phyloP scores from a whole-genome alignment of 1,139 yeast genomes.

The Saccharomyces hybrid region DNA sequence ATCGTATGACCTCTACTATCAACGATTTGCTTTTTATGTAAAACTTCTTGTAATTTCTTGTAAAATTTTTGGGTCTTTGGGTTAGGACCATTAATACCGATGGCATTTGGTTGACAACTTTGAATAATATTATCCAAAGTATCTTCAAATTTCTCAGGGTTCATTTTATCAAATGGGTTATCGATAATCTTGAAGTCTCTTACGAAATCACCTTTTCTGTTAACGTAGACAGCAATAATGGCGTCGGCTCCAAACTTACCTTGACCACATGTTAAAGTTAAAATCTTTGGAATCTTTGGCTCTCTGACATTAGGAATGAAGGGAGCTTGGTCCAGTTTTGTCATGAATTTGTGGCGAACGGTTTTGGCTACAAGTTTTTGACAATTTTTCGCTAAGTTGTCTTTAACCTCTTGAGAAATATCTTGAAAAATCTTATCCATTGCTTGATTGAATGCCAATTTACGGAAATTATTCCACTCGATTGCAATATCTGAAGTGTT shows the following conservation, averaged over 20 bases:
- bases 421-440: slow-evolving; percentile 60
- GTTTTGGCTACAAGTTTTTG: slow-evolving; percentile 62
- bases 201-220: slow-evolving; percentile 71
- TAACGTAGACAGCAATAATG: slow-evolving; percentile 70
- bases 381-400: slow-evolving; percentile 71
- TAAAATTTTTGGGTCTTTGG: slow-evolving; percentile 60
- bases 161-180: slow-evolving; percentile 44
- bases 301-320: slow-evolving; percentile 72
- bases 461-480: slow-evolving; percentile 78
- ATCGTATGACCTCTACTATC: slow-evolving; percentile 38
- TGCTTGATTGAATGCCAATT: slow-evolving; percentile 56
- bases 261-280: slow-evolving; percentile 79
- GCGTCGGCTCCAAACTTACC: slow-evolving; percentile 80
- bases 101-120: slow-evolving; percentile 68
- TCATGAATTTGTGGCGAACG: slow-evolving; percentile 60
- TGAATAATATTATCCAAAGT: slow-evolving; percentile 49
- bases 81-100: slow-evolving; percentile 84
- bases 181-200: slow-evolving; percentile 74
- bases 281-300: slow-evolving; percentile 79
- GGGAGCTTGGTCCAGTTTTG: slow-evolving; percentile 87
- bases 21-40: slow-evolving; percentile 51
- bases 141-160: slow-evolving; percentile 48
- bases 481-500: slow-evolving; percentile 77
- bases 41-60: slow-evolving; percentile 50
- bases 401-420: slow-evolving; percentile 72